phyloP scores from a whole-genome alignment of 768 basidiomycete species.

The Coprinopsis sp. region DNA sequence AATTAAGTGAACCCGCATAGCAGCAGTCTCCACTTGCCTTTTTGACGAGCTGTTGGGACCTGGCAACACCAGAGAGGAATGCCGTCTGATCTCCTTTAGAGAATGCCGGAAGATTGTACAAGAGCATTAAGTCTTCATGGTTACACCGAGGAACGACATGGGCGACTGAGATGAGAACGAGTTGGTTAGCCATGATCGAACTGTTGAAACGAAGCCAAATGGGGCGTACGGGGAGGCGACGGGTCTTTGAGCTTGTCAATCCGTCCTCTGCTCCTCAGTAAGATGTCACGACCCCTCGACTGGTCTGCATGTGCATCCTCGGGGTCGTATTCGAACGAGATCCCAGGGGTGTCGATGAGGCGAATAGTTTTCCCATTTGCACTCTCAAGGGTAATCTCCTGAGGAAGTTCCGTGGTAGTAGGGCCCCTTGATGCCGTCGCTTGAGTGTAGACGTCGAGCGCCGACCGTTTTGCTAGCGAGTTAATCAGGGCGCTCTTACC shows the following conservation, averaged over 20 bases:
- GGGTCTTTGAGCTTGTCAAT: slow-evolving; percentile 86
- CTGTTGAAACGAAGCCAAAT: neutral
- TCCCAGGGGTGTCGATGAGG: slow-evolving; percentile 87
- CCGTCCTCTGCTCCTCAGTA: slow-evolving; percentile 75
- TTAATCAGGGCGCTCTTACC: slow-evolving; percentile 88
- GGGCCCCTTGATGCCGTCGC: slow-evolving; percentile 50
- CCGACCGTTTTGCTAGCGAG: slow-evolving; percentile 53
- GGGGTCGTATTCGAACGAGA: slow-evolving; percentile 48
- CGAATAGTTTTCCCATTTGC: slow-evolving; percentile 47
- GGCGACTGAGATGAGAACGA: slow-evolving; percentile 39
- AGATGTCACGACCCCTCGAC: slow-evolving; percentile 61
- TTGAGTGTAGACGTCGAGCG: slow-evolving; percentile 57
- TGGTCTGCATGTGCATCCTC: slow-evolving; percentile 34
- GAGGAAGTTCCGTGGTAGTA: slow-evolving; percentile 68
- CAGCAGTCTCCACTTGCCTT: slow-evolving; percentile 46
- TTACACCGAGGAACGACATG: slow-evolving; percentile 66
- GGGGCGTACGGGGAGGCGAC: slow-evolving; percentile 54
- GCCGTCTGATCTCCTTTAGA: slow-evolving; percentile 57
- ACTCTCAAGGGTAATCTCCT: slow-evolving; percentile 54
- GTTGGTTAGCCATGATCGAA: slow-evolving; percentile 6
- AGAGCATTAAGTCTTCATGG: slow-evolving; percentile 83
- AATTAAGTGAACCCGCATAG: slow-evolving; percentile 3
- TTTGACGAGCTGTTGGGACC: slow-evolving; percentile 69
- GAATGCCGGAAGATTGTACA: slow-evolving; percentile 82
- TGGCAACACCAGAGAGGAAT: slow-evolving; percentile 75